Evolutionary conservation across 2,329 filamentous ascomycete genomes (phyloP).

Genomic region (Epichloe sylvatica): DNA sequence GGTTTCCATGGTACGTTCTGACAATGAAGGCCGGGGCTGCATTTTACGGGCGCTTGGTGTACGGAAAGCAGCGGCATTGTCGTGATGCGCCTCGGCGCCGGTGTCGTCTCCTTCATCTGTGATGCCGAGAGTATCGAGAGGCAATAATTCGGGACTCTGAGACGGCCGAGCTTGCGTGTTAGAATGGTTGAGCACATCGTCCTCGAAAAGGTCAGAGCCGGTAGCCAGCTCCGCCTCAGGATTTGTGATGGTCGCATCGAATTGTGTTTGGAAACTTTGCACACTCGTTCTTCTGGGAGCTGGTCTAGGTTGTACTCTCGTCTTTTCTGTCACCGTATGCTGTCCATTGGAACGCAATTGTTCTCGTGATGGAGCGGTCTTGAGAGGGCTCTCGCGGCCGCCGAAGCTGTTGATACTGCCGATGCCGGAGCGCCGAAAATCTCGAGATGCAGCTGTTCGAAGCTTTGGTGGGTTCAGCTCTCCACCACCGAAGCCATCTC

Average conservation of each 20-base stretch:
- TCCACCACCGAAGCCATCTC: slow-evolving; percentile 8
- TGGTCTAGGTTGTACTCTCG: slow-evolving; percentile 5
- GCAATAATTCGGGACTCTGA: neutral
- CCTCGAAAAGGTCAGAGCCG: neutral
- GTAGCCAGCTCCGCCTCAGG: neutral
- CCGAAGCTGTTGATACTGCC: slow-evolving; percentile 9
- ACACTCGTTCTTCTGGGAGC: slow-evolving; percentile 7
- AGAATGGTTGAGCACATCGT: neutral
- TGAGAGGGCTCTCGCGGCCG: slow-evolving; percentile 9
- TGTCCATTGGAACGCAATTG: slow-evolving; percentile 9
- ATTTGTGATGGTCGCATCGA: slow-evolving; percentile 1
- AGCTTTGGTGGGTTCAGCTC: slow-evolving; percentile 28
- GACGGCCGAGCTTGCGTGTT: neutral
- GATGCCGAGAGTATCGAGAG: neutral
- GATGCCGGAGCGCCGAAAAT: slow-evolving; percentile 20
- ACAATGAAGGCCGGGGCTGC: slow-evolving; percentile 43
- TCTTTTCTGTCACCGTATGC: slow-evolving; percentile 1
- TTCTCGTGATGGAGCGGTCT: slow-evolving; percentile 9
- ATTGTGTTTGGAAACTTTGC: slow-evolving; percentile 4
- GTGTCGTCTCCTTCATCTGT: neutral
- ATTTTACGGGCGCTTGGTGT: slow-evolving; percentile 12
- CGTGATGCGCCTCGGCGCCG: slow-evolving; percentile 3
- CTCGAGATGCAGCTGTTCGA: slow-evolving; percentile 26
- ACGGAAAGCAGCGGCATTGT: slow-evolving; percentile 7
- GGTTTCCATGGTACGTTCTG: slow-evolving; percentile 77